phyloP scores from a whole-genome alignment of 805 yeast species.

The Cyberlindnera maclurae region DNA sequence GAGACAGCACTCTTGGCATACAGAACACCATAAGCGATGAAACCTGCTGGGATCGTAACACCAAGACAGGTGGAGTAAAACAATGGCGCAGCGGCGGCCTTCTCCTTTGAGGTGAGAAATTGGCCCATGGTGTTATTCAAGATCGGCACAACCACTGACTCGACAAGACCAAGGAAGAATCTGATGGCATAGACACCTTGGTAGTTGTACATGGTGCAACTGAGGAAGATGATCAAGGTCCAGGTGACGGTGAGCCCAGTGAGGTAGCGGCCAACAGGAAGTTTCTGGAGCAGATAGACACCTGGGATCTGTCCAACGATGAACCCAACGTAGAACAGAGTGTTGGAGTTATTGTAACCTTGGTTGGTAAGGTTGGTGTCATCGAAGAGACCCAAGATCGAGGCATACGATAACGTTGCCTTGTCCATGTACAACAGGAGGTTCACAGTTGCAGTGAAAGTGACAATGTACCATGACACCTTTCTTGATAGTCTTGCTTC shows the following conservation, averaged over 20 bases:
- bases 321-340: constrained; percentile 48
- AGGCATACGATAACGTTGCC: constrained; percentile 41
- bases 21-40: constrained; percentile 36
- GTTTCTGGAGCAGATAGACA: constrained; percentile 35
- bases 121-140: constrained; percentile 42
- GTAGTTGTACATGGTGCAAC: constrained; percentile 37
- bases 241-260: constrained; percentile 32
- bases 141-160: constrained; percentile 36
- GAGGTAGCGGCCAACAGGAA: constrained; percentile 35
- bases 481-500: constrained; percentile 33
- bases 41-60: constrained; percentile 44
- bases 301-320: constrained; percentile 39
- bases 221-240: constrained; percentile 40
- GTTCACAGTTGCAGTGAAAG: constrained; percentile 33
- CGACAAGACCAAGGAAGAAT: constrained; percentile 46
- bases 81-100: constrained; percentile 46
- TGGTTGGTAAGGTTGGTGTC: constrained; percentile 38
- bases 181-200: constrained; percentile 41
- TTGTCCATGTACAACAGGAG: constrained; percentile 43
- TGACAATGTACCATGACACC: constrained; percentile 30
- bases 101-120: constrained; percentile 40
- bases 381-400: constrained; percentile 40
- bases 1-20: constrained; percentile 23
- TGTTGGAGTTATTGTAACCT: constrained; percentile 41
- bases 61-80: constrained; percentile 48